phyloP scores from a whole-genome alignment of 768 basidiomycete genomes.

The Phaffia australis region DNA sequence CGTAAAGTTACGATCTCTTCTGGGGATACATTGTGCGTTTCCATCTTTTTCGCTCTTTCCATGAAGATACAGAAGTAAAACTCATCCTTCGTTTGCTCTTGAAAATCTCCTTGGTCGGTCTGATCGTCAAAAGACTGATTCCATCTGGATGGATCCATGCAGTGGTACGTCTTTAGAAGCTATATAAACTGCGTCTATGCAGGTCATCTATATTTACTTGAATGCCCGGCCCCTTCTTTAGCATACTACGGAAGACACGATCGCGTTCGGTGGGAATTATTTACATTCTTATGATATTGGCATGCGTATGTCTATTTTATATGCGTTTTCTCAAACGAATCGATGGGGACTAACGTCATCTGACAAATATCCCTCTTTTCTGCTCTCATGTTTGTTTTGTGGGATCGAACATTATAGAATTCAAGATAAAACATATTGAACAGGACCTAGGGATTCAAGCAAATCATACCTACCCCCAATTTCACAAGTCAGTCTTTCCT shows the following conservation, averaged over 20 bases:
- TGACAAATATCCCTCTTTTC: too few relatives aligned
- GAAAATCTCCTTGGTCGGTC: too few relatives aligned
- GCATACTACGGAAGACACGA: slow-evolving; percentile 81
- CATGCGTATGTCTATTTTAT: slow-evolving; percentile 52
- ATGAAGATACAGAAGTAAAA: too few relatives aligned
- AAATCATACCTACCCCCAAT: slow-evolving; percentile 76
- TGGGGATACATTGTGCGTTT: slow-evolving; percentile 36
- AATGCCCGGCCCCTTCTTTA: slow-evolving; percentile 33
- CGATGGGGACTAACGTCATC: too few relatives aligned
- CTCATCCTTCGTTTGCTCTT: too few relatives aligned
- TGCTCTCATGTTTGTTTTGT: neutral
- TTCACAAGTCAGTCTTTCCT: slow-evolving; percentile 49
- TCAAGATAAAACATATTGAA: slow-evolving; percentile 81
- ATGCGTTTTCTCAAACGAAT: too few relatives aligned
- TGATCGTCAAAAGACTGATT: slow-evolving; percentile 43
- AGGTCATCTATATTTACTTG: neutral
- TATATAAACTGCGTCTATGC: too few relatives aligned
- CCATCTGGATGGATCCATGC: slow-evolving; percentile 98
- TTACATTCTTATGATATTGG: slow-evolving; percentile 81
- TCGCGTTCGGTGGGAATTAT: slow-evolving; percentile 97
- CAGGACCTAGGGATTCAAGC: slow-evolving; percentile 83
- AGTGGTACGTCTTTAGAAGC: slow-evolving; percentile 52
- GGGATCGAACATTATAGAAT: slow-evolving; percentile 47
- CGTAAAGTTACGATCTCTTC: slow-evolving; percentile 45
- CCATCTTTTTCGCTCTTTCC: too few relatives aligned